These are phyloP conservation scores for Amaranthus palmeri DNA, from an alignment of 148 eudicot genomes.

Conservation along the genomic window DNA sequence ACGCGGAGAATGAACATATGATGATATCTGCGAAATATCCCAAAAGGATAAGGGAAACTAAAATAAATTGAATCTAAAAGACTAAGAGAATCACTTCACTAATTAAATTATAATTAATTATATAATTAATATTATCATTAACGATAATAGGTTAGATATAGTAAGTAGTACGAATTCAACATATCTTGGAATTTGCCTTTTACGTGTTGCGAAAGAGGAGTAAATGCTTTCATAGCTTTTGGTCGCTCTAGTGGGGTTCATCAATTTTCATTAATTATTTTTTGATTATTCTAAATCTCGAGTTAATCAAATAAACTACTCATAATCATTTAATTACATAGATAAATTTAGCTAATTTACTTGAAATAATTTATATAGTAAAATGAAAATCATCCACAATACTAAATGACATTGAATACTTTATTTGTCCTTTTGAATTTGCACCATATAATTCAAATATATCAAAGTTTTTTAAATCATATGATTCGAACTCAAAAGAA, in stretches of 20 bases:
- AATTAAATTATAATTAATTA: neutral
- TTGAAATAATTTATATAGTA: too few species aligned
- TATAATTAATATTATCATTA: neutral
- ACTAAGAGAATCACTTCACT: slow-evolving; percentile 4
- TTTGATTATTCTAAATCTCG: neutral
- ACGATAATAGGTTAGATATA: neutral
- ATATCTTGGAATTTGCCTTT: slow-evolving; percentile 8
- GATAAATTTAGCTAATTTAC: too few species aligned
- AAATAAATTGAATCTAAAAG: neutral
- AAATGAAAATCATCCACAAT: too few species aligned
- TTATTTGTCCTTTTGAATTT: too few species aligned
- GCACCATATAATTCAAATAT: too few species aligned
- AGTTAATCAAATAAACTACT: too few species aligned
- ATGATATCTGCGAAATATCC: neutral
- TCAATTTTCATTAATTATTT: neutral
- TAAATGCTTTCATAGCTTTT: slow-evolving; percentile 4
- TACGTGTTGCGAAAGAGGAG: slow-evolving; percentile 13
- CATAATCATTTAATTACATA: too few species aligned
- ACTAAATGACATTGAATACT: too few species aligned
- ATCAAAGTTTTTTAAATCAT: too few species aligned
- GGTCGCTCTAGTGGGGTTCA: slow-evolving; percentile 20
- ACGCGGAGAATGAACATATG: neutral
- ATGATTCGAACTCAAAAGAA: too few species aligned
- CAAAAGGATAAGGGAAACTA: slow-evolving; percentile 7
- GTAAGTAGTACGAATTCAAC: neutral